These are phyloP conservation scores for Gautieria morchelliformis DNA, from an alignment of 768 basidiomycete species.

Conservation along the genomic window DNA sequence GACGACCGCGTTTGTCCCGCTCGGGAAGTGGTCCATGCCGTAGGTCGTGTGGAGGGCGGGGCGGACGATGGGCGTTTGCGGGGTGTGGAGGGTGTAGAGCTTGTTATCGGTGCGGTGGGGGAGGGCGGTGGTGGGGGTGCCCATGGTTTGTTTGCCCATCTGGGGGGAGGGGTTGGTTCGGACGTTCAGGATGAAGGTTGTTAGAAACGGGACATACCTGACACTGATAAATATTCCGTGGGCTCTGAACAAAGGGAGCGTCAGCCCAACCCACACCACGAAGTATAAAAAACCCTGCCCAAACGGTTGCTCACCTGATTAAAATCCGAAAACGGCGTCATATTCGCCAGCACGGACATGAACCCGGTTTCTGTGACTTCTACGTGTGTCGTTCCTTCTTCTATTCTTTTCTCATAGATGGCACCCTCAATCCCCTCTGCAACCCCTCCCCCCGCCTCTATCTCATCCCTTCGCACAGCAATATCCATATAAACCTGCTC, in stretches of 20 bases:
- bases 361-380: conserved; percentile 94
- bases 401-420: conserved; percentile 74
- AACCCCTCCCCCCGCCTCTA: too few species aligned
- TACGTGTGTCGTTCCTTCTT: conserved; percentile 75
- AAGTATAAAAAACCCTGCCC: too few species aligned
- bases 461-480: conserved; percentile 38
- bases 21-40: conserved; percentile 98
- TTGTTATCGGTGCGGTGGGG: conserved; percentile 96
- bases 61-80: conserved; percentile 91
- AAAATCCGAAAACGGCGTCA: conserved; percentile 99
- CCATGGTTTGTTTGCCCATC: conserved; percentile 99
- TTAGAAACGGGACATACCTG: conserved; percentile 40
- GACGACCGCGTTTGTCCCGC: conserved; percentile 95
- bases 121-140: conserved; percentile 88
- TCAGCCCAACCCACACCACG: too few species aligned
- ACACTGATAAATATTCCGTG: conserved; percentile 89
- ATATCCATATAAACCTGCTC: conserved; percentile 99
- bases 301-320: conserved; percentile 62
- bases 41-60: conserved; percentile 87
- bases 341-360: conserved; percentile 90
- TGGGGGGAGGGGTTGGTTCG: conserved; percentile 22
- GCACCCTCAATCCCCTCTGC: too few species aligned
- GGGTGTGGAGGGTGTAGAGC: conserved; percentile 89
- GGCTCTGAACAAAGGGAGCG: conserved; percentile 40
- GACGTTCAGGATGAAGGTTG: too few species aligned